phyloP scores from a whole-genome alignment of 371 early-diverging fungal genomes.

The Mucor lusitanicus region DNA sequence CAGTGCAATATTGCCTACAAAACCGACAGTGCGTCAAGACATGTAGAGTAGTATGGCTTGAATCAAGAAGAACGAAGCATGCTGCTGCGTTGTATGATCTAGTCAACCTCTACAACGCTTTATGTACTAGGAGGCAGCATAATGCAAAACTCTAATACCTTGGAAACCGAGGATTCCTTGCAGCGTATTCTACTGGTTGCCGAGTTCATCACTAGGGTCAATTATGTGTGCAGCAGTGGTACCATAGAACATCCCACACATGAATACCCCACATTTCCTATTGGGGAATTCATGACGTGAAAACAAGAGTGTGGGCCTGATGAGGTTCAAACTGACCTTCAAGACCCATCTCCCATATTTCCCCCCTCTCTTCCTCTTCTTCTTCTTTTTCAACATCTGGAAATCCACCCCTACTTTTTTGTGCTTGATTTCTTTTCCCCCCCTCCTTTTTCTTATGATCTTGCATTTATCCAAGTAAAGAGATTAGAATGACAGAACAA shows the following conservation, averaged over 20 bases:
- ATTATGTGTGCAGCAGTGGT: too few relatives aligned
- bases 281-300: constrained; percentile 16
- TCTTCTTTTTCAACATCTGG: background rate
- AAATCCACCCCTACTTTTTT: background rate
- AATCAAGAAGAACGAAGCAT: too few relatives aligned
- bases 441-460: constrained; percentile 1
- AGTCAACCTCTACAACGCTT: too few relatives aligned
- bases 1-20: too few relatives aligned
- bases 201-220: background rate
- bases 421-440: background rate
- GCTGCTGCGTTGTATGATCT: too few relatives aligned
- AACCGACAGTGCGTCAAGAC: too few relatives aligned
- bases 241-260: background rate
- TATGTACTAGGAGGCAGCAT: too few relatives aligned
- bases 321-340: background rate
- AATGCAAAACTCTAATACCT: too few relatives aligned
- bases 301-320: background rate
- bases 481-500: constrained; percentile 4
- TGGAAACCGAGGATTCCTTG: too few relatives aligned
- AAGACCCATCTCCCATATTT: background rate
- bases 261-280: constrained; percentile 17
- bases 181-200: too few relatives aligned
- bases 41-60: too few relatives aligned
- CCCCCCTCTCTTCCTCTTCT: constrained; percentile 1
- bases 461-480: background rate